Conservation (phyloP, 2,329 filamentous ascomycete species). For the Diplodia corticola region DNA sequence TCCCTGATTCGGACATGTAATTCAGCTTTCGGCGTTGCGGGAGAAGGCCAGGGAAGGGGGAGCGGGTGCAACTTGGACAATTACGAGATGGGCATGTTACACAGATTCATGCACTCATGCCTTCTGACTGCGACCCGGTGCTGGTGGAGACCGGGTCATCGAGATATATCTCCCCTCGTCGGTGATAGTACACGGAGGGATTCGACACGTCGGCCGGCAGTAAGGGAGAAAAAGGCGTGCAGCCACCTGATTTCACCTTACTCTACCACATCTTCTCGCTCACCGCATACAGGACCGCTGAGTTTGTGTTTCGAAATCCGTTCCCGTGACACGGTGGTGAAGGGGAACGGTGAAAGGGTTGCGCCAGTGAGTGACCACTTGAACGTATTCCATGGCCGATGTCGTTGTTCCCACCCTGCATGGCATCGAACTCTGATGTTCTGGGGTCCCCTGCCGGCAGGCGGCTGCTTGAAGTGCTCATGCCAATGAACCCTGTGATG, state of each 20-base stretch:
- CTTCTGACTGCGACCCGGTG: neutral
- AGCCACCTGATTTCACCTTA: neutral
- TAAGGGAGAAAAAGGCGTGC: neutral
- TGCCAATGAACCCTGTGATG: no score
- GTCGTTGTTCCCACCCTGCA: neutral
- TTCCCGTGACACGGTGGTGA: neutral
- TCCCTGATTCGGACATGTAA: constrained; percentile 7
- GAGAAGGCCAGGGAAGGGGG: neutral
- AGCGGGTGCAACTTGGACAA: neutral
- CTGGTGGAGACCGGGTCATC: neutral
- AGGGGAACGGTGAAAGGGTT: neutral
- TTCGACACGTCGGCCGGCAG: no score
- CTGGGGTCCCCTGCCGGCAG: no score
- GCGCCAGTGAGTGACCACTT: neutral
- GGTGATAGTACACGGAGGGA: neutral
- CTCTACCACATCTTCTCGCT: neutral
- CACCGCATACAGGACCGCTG: neutral
- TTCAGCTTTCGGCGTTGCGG: constrained; percentile 7
- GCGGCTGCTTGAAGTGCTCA: no score
- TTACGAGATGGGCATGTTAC: neutral
- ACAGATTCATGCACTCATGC: neutral
- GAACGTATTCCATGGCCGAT: neutral
- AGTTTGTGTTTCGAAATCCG: neutral
- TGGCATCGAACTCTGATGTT: no score
- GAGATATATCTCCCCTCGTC: neutral